These are phyloP conservation scores for Ogataea ramenticola DNA, from an alignment of 805 yeast species.

Conservation along the genomic window DNA sequence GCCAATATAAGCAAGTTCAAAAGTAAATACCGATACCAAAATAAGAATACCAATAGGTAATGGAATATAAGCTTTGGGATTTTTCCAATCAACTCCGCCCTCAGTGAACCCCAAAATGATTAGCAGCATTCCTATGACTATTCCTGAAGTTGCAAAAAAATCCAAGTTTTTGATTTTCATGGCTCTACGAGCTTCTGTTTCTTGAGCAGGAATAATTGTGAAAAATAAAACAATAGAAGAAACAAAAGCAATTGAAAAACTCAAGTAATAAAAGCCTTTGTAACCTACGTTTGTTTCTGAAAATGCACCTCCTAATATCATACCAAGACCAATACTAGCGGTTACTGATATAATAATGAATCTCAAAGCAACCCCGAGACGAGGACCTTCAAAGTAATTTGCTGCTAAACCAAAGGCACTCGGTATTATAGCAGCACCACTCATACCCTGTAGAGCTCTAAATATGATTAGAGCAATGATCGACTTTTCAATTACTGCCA, in stretches of 20 bases:
- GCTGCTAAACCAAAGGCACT: constrained; percentile 14
- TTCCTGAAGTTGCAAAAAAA: constrained; percentile 25
- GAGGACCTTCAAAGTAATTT: constrained; percentile 14
- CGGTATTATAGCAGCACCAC: constrained; percentile 35
- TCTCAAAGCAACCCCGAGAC: constrained; percentile 9
- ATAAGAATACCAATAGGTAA: constrained; percentile 30
- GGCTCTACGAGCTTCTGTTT: constrained; percentile 18
- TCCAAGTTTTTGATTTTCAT: constrained; percentile 24
- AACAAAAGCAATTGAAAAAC: constrained; percentile 23
- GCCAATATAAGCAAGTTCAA: constrained; percentile 22
- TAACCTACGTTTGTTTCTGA: constrained; percentile 29
- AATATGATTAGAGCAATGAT: constrained; percentile 31
- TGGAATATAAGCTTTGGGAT: constrained; percentile 32
- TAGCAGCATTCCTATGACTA: constrained; percentile 29
- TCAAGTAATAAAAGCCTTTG: constrained; percentile 30
- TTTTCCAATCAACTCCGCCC: constrained; percentile 36
- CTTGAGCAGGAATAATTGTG: constrained; percentile 21
- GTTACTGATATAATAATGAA: constrained; percentile 3
- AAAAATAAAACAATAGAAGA: constrained; percentile 13
- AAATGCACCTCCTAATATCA: constrained; percentile 39
- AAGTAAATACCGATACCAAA: constrained; percentile 19
- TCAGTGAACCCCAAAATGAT: constrained; percentile 37
- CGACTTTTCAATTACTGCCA: constrained; percentile 28
- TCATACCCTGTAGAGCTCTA: constrained; percentile 38
- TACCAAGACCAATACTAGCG: constrained; percentile 31